phyloP scores from a whole-genome alignment of 441 rosid genomes.

The Theobroma grandiflorum region DNA sequence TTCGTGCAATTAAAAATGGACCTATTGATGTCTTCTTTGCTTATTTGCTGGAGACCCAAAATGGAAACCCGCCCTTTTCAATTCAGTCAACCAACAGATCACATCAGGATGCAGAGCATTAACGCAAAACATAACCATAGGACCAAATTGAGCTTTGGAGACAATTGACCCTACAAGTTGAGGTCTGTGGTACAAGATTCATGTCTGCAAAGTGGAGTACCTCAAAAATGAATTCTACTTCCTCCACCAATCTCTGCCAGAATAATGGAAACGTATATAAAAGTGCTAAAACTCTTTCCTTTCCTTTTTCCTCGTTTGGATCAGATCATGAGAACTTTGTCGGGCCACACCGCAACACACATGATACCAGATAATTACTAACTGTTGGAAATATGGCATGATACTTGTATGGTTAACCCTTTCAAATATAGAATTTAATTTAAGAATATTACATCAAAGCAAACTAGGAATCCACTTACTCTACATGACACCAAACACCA shows the following conservation, averaged over 20 bases:
- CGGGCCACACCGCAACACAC: too few relatives aligned
- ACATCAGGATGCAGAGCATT: background rate
- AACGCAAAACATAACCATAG: too few relatives aligned
- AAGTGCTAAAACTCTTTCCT: too few relatives aligned
- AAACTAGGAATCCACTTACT: background rate
- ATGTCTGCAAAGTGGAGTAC: background rate
- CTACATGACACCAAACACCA: background rate
- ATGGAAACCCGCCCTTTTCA: too few relatives aligned
- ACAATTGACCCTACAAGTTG: background rate
- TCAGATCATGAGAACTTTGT: too few relatives aligned
- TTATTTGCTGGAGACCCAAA: too few relatives aligned
- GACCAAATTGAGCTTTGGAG: too few relatives aligned
- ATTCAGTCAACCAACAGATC: background rate
- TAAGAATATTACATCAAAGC: background rate
- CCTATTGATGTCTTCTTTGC: background rate
- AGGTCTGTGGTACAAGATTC: background rate
- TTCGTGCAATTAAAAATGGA: too few relatives aligned
- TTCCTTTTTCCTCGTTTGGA: too few relatives aligned
- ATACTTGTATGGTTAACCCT: background rate
- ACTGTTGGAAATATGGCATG: background rate
- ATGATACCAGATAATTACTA: too few relatives aligned
- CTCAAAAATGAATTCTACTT: background rate
- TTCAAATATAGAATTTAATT: background rate
- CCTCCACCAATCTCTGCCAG: background rate
- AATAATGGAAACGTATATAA: background rate